Percentiles rank a stretch among this genome's conserved stretches.
These are phyloP conservation scores for Waltergamsia citrina DNA, from an alignment of 2,329 filamentous ascomycete species.

Conservation along the genomic window DNA sequence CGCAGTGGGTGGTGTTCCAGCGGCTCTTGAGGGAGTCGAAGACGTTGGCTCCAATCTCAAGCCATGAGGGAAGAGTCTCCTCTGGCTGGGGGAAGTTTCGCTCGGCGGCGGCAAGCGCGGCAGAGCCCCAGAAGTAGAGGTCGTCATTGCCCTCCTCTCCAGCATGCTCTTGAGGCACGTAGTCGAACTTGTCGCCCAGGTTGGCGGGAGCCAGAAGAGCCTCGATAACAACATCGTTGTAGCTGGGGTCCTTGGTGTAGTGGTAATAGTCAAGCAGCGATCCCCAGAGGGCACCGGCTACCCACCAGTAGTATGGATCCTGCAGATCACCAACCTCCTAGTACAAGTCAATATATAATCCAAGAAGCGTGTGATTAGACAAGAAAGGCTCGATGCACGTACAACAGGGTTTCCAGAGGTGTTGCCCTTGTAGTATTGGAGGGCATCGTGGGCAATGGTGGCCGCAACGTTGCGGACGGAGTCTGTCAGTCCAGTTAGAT, in stretches of 20 bases:
- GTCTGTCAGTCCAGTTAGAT: slow-evolving; percentile 27
- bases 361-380: neutral
- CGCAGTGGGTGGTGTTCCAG: slow-evolving; percentile 61
- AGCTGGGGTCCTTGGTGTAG: slow-evolving; percentile 51
- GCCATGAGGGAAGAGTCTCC: slow-evolving; percentile 48
- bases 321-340: slow-evolving; percentile 53
- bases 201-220: slow-evolving; percentile 47
- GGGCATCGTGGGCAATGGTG: slow-evolving; percentile 49
- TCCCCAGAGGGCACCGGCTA: slow-evolving; percentile 56
- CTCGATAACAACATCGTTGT: slow-evolving; percentile 49
- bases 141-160: slow-evolving; percentile 66
- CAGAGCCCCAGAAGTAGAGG: slow-evolving; percentile 64
- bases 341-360: neutral
- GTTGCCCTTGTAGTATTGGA: slow-evolving; percentile 58
- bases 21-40: slow-evolving; percentile 62
- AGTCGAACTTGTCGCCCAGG: slow-evolving; percentile 47
- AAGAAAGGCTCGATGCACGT: slow-evolving; percentile 11
- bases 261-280: slow-evolving; percentile 61
- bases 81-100: slow-evolving; percentile 55
- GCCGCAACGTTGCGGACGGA: slow-evolving; percentile 54
- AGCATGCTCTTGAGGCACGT: slow-evolving; percentile 45
- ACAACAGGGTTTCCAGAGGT: slow-evolving; percentile 38
- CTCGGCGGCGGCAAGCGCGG: slow-evolving; percentile 59
- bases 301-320: slow-evolving; percentile 61
- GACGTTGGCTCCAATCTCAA: slow-evolving; percentile 58